A percentile compares a stretch with the other conserved stretches of the same genome.
These are phyloP conservation scores for Draba incana DNA, from an alignment of 345 rosid genomes.

Conservation along the genomic window DNA sequence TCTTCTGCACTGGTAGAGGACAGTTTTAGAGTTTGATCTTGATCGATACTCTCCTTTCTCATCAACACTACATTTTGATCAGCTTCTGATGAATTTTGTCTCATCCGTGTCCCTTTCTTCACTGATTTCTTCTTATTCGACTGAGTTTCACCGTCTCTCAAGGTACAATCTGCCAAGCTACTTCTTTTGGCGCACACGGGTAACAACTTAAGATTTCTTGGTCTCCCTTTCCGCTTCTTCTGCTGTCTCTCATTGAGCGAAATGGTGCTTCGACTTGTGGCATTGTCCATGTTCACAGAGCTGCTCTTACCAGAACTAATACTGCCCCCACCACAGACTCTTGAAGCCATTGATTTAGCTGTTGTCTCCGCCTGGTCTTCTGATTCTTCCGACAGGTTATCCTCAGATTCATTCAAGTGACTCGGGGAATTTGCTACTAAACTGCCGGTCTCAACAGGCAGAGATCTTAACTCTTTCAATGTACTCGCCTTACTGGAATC, in stretches of 20 bases:
- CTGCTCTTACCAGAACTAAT: conserved; percentile 37
- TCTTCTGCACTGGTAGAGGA: conserved; percentile 48
- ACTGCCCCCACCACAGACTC: conserved; percentile 45
- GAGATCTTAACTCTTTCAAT: conserved; percentile 57
- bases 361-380: conserved; percentile 51
- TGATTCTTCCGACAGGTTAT: conserved; percentile 45
- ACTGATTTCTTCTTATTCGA: conserved; percentile 36
- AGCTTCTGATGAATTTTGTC: conserved; percentile 42
- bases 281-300: conserved; percentile 35
- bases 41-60: conserved; percentile 38
- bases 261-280: conserved; percentile 25
- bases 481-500: conserved; percentile 56
- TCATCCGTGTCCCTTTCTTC: conserved; percentile 39
- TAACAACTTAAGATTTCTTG: conserved; percentile 39
- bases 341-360: conserved; percentile 41
- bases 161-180: conserved; percentile 40
- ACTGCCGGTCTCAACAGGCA: conserved; percentile 48
- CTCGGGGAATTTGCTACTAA: conserved; percentile 37
- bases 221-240: conserved; percentile 41
- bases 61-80: conserved; percentile 38
- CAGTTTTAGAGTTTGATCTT: conserved; percentile 42
- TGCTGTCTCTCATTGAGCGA: conserved; percentile 33
- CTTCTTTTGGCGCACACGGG: conserved; percentile 39
- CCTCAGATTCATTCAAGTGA: conserved; percentile 49
- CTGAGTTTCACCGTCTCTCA: conserved; percentile 46